Conservation (phyloP, 108 stramenopile genomes). For the Mayamaea pseudoterrestris region DNA sequence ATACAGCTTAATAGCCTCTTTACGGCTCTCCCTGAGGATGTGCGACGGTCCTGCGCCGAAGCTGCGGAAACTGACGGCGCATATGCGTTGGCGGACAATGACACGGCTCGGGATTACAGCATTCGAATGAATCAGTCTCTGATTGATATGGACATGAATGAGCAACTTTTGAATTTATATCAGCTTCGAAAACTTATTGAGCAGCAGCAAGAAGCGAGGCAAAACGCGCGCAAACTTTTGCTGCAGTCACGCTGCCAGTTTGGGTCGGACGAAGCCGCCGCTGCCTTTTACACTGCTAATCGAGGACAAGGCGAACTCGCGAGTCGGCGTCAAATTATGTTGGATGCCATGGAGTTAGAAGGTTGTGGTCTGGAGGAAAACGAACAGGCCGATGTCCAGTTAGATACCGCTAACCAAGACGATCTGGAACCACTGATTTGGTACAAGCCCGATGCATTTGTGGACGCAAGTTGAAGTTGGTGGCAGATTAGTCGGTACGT, state of each 20-base stretch:
- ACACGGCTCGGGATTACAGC: constrained; percentile 26
- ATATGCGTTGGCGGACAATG: constrained; percentile 8
- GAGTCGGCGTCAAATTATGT: constrained; percentile 41
- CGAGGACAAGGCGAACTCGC: constrained; percentile 29
- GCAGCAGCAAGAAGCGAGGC: constrained; percentile 44
- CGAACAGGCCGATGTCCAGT: not conserved
- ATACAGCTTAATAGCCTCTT: constrained; percentile 43
- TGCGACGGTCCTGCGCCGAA: constrained; percentile 15
- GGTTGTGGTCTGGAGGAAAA: constrained; percentile 31
- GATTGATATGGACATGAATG: constrained; percentile 55
- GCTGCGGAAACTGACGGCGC: constrained; percentile 8
- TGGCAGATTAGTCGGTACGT: too few relatives aligned
- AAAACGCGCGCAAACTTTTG: constrained; percentile 39
- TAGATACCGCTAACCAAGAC: constrained; percentile 4
- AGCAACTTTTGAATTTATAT: constrained; percentile 37
- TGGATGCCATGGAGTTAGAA: constrained; percentile 74
- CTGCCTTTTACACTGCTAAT: constrained; percentile 26
- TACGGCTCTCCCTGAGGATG: constrained; percentile 37
- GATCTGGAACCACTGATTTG: constrained; percentile 2
- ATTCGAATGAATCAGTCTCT: constrained; percentile 40
- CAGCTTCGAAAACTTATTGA: constrained; percentile 43
- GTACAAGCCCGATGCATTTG: too few relatives aligned
- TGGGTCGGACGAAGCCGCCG: constrained; percentile 60
- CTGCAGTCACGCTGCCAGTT: constrained; percentile 66
- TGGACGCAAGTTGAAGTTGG: too few relatives aligned